A percentile compares a stretch with the other conserved stretches of the same genome.
These are phyloP conservation scores for Colletotrichum cordylinicola DNA, from an alignment of 2,329 filamentous ascomycete genomes.

Conservation along the genomic window DNA sequence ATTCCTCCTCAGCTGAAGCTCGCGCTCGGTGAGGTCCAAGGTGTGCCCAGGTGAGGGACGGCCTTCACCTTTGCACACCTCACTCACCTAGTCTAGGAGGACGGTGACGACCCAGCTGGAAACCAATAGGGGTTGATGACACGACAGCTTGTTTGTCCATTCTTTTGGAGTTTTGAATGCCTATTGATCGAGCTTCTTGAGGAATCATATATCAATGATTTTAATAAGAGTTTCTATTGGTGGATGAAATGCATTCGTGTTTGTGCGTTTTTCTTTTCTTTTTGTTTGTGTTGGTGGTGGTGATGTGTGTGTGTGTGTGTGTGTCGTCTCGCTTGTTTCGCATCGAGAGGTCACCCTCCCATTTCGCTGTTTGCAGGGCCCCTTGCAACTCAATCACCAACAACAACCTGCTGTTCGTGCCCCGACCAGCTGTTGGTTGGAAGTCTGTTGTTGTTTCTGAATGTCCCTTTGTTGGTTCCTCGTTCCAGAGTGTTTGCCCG, in stretches of 20 bases:
- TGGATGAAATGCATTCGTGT: not conserved
- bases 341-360: not conserved
- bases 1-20: not conserved
- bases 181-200: not conserved
- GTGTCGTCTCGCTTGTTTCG: not conserved
- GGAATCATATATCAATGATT: not conserved
- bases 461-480: not conserved
- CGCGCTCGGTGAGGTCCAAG: not conserved
- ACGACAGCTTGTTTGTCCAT: not conserved
- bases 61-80: not conserved
- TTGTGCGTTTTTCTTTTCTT: not conserved
- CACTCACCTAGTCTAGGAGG: not conserved
- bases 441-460: not conserved
- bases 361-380: not conserved
- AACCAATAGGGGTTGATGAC: not conserved
- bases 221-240: not conserved
- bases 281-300: not conserved
- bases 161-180: not conserved
- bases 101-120: not conserved
- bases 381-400: not conserved
- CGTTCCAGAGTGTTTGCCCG: not conserved
- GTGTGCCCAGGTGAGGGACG: not conserved
- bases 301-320: not conserved
- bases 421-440: not conserved
- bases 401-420: not conserved